These are phyloP conservation scores for Globisporangium cederbergense DNA, from an alignment of 352 stramenopile species.

Conservation along the genomic window DNA sequence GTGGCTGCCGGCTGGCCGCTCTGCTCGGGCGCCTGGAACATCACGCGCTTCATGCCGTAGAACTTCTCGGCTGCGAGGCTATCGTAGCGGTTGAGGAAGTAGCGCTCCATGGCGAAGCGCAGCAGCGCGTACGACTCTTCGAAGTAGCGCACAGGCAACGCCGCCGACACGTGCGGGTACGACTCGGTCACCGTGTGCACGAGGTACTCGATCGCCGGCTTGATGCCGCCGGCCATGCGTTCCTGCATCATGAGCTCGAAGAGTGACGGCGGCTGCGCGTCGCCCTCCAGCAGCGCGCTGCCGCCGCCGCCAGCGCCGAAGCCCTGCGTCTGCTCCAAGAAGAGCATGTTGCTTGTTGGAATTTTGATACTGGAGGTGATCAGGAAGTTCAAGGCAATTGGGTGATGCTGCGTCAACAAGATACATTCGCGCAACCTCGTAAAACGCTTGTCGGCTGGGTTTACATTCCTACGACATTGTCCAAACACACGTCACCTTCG, in stretches of 20 bases:
- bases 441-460: not conserved
- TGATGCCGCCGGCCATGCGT: constrained; percentile 71
- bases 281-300: constrained; percentile 5
- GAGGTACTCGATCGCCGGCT: constrained; percentile 75
- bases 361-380: not conserved
- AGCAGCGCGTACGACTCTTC: constrained; percentile 80
- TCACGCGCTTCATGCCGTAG: constrained; percentile 83
- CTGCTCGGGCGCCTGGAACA: constrained; percentile 22
- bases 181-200: constrained; percentile 67
- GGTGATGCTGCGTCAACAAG: constrained; percentile 4
- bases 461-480: not conserved
- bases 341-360: constrained; percentile 44
- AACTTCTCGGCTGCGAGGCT: constrained; percentile 80
- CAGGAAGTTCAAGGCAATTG: constrained; percentile 3
- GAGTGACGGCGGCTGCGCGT: constrained; percentile 47
- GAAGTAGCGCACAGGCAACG: constrained; percentile 57
- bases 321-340: constrained; percentile 79
- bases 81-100: constrained; percentile 77
- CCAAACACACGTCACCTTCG: not conserved
- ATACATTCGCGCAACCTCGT: not conserved
- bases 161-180: constrained; percentile 56
- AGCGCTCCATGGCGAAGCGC: constrained; percentile 52
- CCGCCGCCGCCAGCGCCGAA: constrained; percentile 26
- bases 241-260: constrained; percentile 89
- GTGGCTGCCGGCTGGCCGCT: constrained; percentile 19